Base-by-base conservation (phyloP, 495 filamentous ascomycete species). In the Aspergillus mulundensis region DNA sequence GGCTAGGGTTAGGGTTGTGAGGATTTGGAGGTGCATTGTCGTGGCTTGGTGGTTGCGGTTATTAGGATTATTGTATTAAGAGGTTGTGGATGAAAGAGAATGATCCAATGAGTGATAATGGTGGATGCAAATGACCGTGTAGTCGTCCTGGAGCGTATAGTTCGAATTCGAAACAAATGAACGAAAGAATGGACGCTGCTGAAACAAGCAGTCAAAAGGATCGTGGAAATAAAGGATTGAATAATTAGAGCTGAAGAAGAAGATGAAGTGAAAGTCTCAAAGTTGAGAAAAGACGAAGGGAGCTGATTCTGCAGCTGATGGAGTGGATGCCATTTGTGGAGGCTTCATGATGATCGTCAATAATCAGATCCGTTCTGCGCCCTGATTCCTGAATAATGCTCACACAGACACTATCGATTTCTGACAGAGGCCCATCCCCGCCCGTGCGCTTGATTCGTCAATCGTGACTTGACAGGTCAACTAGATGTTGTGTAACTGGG, bases 21-120 rank as follows among this genome's bases (percentile, higher is more conserved):
- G 42, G 15, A 6, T 53, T 3, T 44, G 40, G 28, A 57, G 21
- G 19, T 57, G 44, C 57, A 75, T 83, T 48, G 42, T 50, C 19
- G 21, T 24, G 18, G 32, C 8, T 48, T 50, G 32, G 21, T 24
- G 18, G 32, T 4, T 23, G 28, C 20, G 42, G 18, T 10, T 44
- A 24, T 44, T 23, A 44, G 19, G 40, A 42, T 42, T 42, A 42
- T 42, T 23, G 2, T 23, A 24, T 23, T 10, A 24, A 23, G 2
- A 44, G 11, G 6, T 10, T 19, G 24, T 24, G 14, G 12, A 3
- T 40, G n/a, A 10, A 2, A 18, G 12, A 18, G n/a, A 18, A 40
- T 40, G n/a, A 40, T 40, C 12, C 3, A 40, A 40, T 11, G 38
- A 40, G n/a, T 18, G 38, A 40, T 15, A 18, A 30, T 30, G 43